Evolutionary conservation across 371 early-diverging fungal genomes (phyloP).

Genomic region (Actinomucor elegans): DNA sequence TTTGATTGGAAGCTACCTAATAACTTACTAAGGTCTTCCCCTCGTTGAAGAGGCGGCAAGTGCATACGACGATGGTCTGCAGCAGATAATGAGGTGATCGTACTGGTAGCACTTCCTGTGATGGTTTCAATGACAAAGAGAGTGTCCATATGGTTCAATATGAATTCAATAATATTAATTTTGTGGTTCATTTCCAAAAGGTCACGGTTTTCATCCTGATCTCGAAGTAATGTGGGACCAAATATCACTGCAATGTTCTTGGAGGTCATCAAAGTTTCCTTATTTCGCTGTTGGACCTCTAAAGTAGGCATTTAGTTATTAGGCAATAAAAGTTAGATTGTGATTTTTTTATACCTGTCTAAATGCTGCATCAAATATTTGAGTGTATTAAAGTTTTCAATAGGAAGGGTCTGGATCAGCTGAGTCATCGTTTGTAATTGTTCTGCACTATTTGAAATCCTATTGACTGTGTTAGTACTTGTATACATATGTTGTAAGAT

Average conservation of each 20-base stretch:
- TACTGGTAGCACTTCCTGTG: neutral
- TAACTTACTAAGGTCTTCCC: slow-evolving; percentile 27
- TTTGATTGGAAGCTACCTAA: slow-evolving; percentile 10
- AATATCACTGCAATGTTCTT: slow-evolving; percentile 91
- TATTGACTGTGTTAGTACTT: neutral
- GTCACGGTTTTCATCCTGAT: slow-evolving; percentile 65
- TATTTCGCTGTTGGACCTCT: slow-evolving; percentile 53
- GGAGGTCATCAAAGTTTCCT: slow-evolving; percentile 83
- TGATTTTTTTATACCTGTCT: slow-evolving; percentile 11
- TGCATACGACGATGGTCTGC: slow-evolving; percentile 13
- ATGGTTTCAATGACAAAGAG: slow-evolving; percentile 31
- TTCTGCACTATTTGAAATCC: slow-evolving; percentile 17
- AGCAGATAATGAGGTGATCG: slow-evolving; percentile 3
- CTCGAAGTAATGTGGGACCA: slow-evolving; percentile 88
- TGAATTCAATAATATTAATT: slow-evolving; percentile 70
- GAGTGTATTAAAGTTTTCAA: slow-evolving; percentile 43
- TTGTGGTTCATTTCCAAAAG: slow-evolving; percentile 79
- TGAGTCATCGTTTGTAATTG: slow-evolving; percentile 16
- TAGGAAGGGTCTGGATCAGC: slow-evolving; percentile 36
- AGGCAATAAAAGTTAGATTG: neutral
- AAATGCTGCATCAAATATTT: slow-evolving; percentile 42
- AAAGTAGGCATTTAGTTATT: no score
- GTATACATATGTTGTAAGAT: neutral
- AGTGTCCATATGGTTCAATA: slow-evolving; percentile 46
- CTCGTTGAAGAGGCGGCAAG: slow-evolving; percentile 23